phyloP scores from a whole-genome alignment of 2,329 filamentous ascomycete genomes.

The Aspergillus clavatus region DNA sequence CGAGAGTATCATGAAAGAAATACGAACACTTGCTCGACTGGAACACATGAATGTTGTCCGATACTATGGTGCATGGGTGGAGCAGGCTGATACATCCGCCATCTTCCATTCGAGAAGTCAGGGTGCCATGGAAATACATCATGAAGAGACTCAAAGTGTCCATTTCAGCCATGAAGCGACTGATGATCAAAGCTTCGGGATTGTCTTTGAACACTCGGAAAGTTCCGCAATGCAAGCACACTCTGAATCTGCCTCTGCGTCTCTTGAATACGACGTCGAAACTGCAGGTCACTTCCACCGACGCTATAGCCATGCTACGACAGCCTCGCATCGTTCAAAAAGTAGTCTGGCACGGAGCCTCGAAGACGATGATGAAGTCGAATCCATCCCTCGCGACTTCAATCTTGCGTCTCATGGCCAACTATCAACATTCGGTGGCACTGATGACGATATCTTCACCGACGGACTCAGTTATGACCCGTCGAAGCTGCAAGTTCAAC shows the following conservation, averaged over 20 bases:
- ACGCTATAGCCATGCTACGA: conserved; percentile 34
- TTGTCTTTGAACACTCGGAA: conserved; percentile 40
- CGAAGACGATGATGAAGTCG: conserved; percentile 46
- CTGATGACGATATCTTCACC: conserved; percentile 39
- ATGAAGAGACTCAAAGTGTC: conserved; percentile 15
- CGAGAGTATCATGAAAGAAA: conserved; percentile 55
- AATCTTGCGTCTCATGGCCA: conserved; percentile 26
- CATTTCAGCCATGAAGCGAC: conserved; percentile 12
- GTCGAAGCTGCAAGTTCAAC: conserved; percentile 30
- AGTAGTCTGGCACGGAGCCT: conserved; percentile 36
- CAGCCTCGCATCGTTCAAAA: conserved; percentile 39
- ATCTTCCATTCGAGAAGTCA: conserved; percentile 7
- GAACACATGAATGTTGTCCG: conserved; percentile 64
- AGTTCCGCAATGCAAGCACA: conserved; percentile 20
- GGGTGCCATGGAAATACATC: conserved; percentile 3
- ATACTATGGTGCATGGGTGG: conserved; percentile 63
- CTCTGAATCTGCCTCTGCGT: conserved; percentile 14
- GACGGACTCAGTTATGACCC: conserved; percentile 36
- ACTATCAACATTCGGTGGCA: conserved; percentile 33
- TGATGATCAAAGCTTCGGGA: conserved; percentile 32
- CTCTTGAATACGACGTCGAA: conserved; percentile 12
- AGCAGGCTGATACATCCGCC: conserved; percentile 37
- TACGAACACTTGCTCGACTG: conserved; percentile 57
- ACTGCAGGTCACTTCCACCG: conserved; percentile 18
- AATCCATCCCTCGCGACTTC: conserved; percentile 45